Evolutionary conservation across 768 basidiomycete genomes (phyloP).

Genomic region (Russula sp.): DNA sequence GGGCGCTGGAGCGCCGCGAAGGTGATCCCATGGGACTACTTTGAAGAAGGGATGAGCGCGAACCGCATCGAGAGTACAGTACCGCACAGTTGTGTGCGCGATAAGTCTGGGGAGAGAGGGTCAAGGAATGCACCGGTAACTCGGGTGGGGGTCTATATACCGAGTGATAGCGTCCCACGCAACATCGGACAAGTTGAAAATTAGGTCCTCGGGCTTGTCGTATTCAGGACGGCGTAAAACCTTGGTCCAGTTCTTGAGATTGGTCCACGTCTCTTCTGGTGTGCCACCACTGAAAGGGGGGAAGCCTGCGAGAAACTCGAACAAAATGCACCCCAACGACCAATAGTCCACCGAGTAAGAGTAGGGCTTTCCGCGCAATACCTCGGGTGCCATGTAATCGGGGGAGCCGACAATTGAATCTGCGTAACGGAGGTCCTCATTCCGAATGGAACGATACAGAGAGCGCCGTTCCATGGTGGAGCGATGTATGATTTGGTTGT

Average conservation of each 20-base stretch:
- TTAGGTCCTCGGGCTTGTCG: slow-evolving; percentile 90
- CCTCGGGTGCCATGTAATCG: slow-evolving; percentile 98
- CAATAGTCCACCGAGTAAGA: slow-evolving; percentile 96
- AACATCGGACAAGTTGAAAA: slow-evolving; percentile 89
- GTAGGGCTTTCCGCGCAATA: slow-evolving; percentile 90
- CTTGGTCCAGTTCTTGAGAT: slow-evolving; percentile 95
- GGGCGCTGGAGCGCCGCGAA: slow-evolving; percentile 72
- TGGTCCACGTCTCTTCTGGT: slow-evolving; percentile 98
- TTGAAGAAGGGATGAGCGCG: slow-evolving; percentile 79
- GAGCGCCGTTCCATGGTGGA: slow-evolving; percentile 93
- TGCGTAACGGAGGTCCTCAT: slow-evolving; percentile 87
- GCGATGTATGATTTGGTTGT: slow-evolving; percentile 80
- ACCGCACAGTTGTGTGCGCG: slow-evolving; percentile 76
- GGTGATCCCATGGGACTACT: slow-evolving; percentile 64
- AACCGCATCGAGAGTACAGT: slow-evolving; percentile 65
- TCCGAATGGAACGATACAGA: slow-evolving; percentile 86
- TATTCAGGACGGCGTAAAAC: slow-evolving; percentile 91
- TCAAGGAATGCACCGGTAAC: background rate
- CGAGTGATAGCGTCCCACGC: slow-evolving; percentile 93
- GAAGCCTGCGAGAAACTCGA: slow-evolving; percentile 95
- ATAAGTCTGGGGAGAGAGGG: slow-evolving; percentile 53
- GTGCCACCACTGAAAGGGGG: slow-evolving; percentile 96
- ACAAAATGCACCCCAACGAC: slow-evolving; percentile 97
- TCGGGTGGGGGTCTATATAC: slow-evolving; percentile 39
- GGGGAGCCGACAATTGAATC: slow-evolving; percentile 98